Conservation (phyloP, 2,329 filamentous ascomycete species). For the Epichloe gansuensis region DNA sequence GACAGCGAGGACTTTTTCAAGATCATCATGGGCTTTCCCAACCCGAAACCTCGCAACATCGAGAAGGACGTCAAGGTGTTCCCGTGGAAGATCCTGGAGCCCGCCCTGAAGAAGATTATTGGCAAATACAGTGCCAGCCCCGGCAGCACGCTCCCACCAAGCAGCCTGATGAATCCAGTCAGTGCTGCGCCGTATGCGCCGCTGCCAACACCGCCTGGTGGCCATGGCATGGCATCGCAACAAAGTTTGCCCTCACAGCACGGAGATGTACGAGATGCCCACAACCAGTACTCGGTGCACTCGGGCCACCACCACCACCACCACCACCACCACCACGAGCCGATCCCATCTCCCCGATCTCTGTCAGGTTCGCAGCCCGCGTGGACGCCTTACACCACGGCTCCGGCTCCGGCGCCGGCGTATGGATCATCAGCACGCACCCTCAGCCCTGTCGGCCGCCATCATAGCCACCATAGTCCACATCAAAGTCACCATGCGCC, state of each 20-base stretch:
- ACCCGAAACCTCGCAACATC: conserved; percentile 91
- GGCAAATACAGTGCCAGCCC: conserved; percentile 69
- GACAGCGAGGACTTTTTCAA: conserved; percentile 98
- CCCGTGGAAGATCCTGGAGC: conserved; percentile 79
- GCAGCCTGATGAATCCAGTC: conserved; percentile 29
- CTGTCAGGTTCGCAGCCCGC: conserved; percentile 32
- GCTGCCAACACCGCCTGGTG: conserved; percentile 33
- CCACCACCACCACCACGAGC: too few relatives aligned
- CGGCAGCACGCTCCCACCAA: conserved; percentile 23
- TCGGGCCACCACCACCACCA: conserved; percentile 35
- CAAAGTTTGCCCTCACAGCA: conserved; percentile 17
- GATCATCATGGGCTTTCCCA: conserved; percentile 94
- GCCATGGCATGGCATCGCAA: conserved; percentile 19
- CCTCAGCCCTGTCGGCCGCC: conserved; percentile 25
- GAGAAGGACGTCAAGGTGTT: conserved; percentile 99
- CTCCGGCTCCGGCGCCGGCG: conserved; percentile 18
- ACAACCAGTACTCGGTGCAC: conserved; percentile 27
- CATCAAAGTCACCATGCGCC: conserved; percentile 19
- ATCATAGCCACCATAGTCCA: conserved; percentile 16
- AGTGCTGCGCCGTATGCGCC: conserved; percentile 27
- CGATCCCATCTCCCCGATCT: conserved; percentile 39
- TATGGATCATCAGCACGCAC: conserved; percentile 27
- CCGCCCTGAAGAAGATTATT: conserved; percentile 94
- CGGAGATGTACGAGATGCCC: conserved; percentile 21
- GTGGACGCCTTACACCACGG: conserved; percentile 35